Evolutionary conservation across 768 basidiomycete genomes (phyloP).

Genomic region (Podaxis rugospora): DNA sequence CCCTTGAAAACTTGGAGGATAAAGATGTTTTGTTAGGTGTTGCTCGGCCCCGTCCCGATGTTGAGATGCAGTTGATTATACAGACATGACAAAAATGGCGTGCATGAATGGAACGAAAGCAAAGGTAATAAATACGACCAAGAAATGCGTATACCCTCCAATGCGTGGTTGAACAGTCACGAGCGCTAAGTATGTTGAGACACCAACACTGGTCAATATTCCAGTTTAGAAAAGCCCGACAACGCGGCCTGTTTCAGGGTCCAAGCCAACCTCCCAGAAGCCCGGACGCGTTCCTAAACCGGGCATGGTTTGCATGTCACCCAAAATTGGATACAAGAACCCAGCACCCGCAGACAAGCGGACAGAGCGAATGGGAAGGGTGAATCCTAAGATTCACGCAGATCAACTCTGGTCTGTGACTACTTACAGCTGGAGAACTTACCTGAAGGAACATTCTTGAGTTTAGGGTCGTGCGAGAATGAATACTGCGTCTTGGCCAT

Average conservation of each 20-base stretch:
- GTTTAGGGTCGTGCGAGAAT: constrained; percentile 89
- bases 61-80: background rate
- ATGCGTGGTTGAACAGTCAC: background rate
- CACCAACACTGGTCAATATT: background rate
- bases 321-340: constrained; percentile 93
- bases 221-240: constrained; percentile 73
- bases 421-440: constrained; percentile 13
- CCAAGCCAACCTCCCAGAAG: constrained; percentile 88
- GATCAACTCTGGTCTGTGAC: background rate
- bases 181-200: background rate
- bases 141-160: background rate
- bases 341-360: constrained; percentile 89
- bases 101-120: background rate
- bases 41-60: background rate
- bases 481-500: constrained; percentile 99
- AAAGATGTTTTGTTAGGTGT: background rate
- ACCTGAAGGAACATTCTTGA: constrained; percentile 87
- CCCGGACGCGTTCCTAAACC: constrained; percentile 91
- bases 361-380: constrained; percentile 85
- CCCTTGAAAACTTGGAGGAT: background rate
- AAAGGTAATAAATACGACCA: background rate
- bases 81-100: background rate
- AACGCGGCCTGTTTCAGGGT: constrained; percentile 74
- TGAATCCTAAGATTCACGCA: constrained; percentile 62
- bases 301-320: constrained; percentile 98